Base-by-base conservation (phyloP, 2,329 filamentous ascomycete species). In the Pseudogymnoascus sp. region DNA sequence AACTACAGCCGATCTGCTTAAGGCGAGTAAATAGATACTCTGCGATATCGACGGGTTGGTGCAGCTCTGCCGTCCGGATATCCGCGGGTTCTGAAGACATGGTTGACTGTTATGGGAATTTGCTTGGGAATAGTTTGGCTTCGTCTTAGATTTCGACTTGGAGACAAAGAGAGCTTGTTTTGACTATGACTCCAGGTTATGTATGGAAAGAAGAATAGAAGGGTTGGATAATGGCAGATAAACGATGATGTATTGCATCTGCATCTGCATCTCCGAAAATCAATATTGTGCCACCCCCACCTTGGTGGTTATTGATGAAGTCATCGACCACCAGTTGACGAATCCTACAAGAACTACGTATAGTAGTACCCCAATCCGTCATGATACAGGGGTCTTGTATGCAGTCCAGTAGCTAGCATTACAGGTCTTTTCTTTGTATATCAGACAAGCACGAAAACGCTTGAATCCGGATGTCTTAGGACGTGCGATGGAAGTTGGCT, bases 21-120 rank as follows among this genome's bases (percentile, higher is more conserved):
- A 90, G 79, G 62, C 88, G 79, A 53, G 78, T 81, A 72, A 89
- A 89, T 70, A 90, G 81, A 69, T 90, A 90, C 71, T 89, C 83
- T 63, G 84, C 85, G 61, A 89, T 83, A 65, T 87, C 83, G 28
- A 81, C 70, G 60, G 76, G 76, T 65, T 77, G 71, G 67, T 77
- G 75, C 66, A 81, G 72, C 46, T 75, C 72, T 50, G 75, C 71
- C 19, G 75, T 75, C 65, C 77, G 72, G 61, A 80, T 73, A 66
- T 80, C 74, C 67, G 66, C 68, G 69, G 75, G 72, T 71, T 75
- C 77, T 7, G 50, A 56, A 56, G 28, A 16, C 50, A 56, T 56
- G 28, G 11, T 7, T 5, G 28, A 19, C 14, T 59, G 22, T 7
- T 46, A 53, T 16, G 37, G 16, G 60, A 56, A 41, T 26, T 41